Evolutionary conservation across 805 yeast species (phyloP), one percentile per base, ranked within the genome.

Genomic region (Starmerella vaccinii): DNA sequence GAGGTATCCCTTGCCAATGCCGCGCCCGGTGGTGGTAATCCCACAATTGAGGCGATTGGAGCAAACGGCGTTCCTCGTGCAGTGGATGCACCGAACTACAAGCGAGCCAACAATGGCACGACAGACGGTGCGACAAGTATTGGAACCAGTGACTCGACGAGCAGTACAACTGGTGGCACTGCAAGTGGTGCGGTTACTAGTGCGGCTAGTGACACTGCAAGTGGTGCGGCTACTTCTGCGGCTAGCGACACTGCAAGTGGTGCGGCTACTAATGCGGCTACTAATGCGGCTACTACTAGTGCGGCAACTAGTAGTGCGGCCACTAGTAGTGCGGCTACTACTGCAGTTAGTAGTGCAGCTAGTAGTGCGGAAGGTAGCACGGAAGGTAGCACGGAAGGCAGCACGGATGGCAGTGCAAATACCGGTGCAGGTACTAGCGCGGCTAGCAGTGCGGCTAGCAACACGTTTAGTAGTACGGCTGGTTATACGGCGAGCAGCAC

Each of bases 1-100:
- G 70, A 75, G 59, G 68, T 82, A 27, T 76, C 82, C 1, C 54
- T 83, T 49, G 86, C 81, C 13, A 49, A 49, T n/a, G n/a, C n/a
- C 21, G 40, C 40, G 13, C 47, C 51, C 55, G 15, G 15, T 7
- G 35, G 35, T 6, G 8, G 15, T 16, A 32, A 2, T 7, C 35
- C 35, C 18, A 15, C 10, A 12, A 50, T 47, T 26, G 41, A 39
- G 21, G 43, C 44, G 2, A 38, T 39, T 47, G 45, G 34, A 26
- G 18, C 47, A 24, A 57, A 54, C 16, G 40, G 40, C 4, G 58
- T 62, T 24, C 64, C 64, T 12, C 50, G 53, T 26, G 65, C 65
- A 16, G 29, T 38, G 15, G 10, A 38, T 23, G 42, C 43, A 44
- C 37, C 50, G 43, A 32, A 63, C 63, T 13, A 49, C 61, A 30